Conservation (phyloP, 176 grass and related monocot genomes). For the Ensete ventricosum region DNA sequence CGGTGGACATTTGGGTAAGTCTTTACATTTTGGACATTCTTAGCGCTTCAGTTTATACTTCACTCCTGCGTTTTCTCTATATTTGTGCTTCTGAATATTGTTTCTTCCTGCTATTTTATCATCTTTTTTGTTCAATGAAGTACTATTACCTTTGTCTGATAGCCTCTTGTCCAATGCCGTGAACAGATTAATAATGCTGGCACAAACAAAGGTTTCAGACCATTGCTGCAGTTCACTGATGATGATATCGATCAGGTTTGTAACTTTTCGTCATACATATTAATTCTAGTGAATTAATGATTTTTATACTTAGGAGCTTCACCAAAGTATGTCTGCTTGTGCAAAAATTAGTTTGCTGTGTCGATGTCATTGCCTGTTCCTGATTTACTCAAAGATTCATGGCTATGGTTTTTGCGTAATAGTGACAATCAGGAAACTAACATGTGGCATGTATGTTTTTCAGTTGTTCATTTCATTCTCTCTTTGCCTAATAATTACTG, state of each 20-base stretch:
- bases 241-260: constrained; percentile 95
- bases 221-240: constrained; percentile 80
- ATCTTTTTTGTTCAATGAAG: background rate
- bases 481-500: too few species aligned
- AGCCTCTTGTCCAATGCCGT: constrained; percentile 28
- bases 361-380: too few species aligned
- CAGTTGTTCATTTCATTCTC: too few species aligned
- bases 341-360: too few species aligned
- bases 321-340: too few species aligned
- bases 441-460: too few species aligned
- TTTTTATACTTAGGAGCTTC: too few species aligned
- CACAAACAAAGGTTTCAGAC: constrained; percentile 95
- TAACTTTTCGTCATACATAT: background rate
- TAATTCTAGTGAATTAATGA: background rate
- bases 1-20: constrained; percentile 95
- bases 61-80: too few species aligned
- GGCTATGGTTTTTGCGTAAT: too few species aligned
- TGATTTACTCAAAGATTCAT: too few species aligned
- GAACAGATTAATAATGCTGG: constrained; percentile 98
- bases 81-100: too few species aligned
- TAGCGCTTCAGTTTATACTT: background rate
- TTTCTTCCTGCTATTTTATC: background rate
- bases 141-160: constrained; percentile 1
- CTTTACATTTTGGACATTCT: constrained; percentile 2
- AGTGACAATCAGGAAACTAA: too few species aligned